Evolutionary conservation across 164 flowering plant genomes (phyloP).

Genomic region (Cinnamomum micranthum): DNA sequence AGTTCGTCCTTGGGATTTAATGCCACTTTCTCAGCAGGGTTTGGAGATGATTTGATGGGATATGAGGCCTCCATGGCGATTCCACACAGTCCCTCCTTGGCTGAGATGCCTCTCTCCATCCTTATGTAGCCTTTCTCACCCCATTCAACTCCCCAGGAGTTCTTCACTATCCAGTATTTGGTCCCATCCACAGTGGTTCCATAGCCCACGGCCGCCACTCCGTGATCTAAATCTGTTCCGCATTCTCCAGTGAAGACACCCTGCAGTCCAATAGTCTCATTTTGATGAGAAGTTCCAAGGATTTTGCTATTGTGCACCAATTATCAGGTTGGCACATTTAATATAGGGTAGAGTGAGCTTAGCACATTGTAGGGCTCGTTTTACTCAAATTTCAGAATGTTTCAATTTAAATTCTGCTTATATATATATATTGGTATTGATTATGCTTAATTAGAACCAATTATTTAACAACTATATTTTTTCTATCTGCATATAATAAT

Average conservation of each 20-base stretch:
- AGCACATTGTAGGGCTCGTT: too few species aligned
- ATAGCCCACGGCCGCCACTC: constrained; percentile 82
- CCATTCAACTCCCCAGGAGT: constrained; percentile 95
- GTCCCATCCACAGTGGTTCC: constrained; percentile 74
- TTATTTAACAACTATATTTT: too few species aligned
- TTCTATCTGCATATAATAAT: too few species aligned
- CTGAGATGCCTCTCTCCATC: constrained; percentile 54
- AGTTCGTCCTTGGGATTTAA: constrained; percentile 2
- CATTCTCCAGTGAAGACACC: constrained; percentile 72
- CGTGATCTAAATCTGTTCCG: constrained; percentile 72
- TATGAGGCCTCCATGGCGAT: constrained; percentile 90
- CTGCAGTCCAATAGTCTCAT: constrained; percentile 27
- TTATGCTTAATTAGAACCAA: too few species aligned
- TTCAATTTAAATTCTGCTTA: too few species aligned
- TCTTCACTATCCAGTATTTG: constrained; percentile 89
- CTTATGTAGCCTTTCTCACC: constrained; percentile 89
- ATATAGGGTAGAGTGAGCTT: too few species aligned
- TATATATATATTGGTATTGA: too few species aligned
- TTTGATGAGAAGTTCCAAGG: not conserved
- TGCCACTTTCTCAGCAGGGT: constrained; percentile 21
- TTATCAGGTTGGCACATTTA: too few species aligned
- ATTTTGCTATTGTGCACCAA: too few species aligned
- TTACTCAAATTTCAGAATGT: too few species aligned
- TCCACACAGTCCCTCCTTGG: constrained; percentile 67
- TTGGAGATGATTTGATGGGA: constrained; percentile 56